A percentile compares a stretch with the other conserved stretches of the same genome.
These are phyloP conservation scores for Backusella circina DNA, from an alignment of 192 early-diverging fungal genomes.

Conservation along the genomic window DNA sequence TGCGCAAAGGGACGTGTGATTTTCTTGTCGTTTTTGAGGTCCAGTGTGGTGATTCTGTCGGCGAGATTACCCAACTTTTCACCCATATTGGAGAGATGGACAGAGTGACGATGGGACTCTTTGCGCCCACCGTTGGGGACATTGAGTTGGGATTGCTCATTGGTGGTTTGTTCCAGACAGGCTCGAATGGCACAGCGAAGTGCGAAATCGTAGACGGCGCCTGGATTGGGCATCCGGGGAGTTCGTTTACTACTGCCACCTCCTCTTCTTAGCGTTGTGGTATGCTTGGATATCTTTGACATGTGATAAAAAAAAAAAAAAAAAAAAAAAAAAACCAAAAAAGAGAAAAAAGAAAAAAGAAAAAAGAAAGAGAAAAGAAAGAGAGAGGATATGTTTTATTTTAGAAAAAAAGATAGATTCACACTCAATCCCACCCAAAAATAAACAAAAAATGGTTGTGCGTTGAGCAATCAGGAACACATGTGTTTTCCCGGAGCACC, in stretches of 20 bases:
- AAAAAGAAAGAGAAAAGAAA: background rate
- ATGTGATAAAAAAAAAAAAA: background rate
- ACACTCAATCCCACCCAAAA: background rate
- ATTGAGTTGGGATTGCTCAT: background rate
- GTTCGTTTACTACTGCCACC: constrained; percentile 1
- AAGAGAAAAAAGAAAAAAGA: background rate
- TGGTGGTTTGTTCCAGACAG: constrained; percentile 18
- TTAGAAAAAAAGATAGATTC: background rate
- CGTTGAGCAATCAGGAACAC: background rate
- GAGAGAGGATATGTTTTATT: background rate
- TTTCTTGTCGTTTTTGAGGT: constrained; percentile 27
- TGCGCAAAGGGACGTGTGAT: constrained; percentile 44
- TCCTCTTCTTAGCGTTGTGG: constrained; percentile 16
- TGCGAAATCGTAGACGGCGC: constrained; percentile 32
- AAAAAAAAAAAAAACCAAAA: background rate
- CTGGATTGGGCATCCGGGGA: constrained; percentile 4
- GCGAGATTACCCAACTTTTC: constrained; percentile 25
- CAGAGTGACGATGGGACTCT: constrained; percentile 7
- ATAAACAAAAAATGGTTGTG: background rate
- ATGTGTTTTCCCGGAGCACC: too few relatives aligned
- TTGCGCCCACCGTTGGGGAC: background rate
- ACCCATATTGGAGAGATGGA: constrained; percentile 12
- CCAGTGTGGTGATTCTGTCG: constrained; percentile 24
- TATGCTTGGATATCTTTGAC: background rate
- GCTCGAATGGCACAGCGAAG: constrained; percentile 39